Percentiles rank a stretch among this genome's conserved stretches.
Conservation (phyloP, 2,329 filamentous ascomycete species). For the Pseudocercospora ulei region DNA sequence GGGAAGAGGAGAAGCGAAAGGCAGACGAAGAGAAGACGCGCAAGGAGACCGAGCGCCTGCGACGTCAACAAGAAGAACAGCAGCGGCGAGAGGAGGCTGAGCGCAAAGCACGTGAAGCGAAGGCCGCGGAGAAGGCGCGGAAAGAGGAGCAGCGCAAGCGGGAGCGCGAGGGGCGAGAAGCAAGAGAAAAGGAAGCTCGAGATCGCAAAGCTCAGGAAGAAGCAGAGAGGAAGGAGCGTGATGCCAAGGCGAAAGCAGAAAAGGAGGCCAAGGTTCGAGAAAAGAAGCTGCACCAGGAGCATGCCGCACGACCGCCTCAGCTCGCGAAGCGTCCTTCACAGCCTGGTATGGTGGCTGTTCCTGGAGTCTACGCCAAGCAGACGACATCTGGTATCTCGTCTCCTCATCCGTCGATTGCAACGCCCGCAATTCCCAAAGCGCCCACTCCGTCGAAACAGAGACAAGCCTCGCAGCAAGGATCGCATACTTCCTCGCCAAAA, state of each 20-base stretch:
- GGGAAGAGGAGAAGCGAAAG: conserved; percentile 78
- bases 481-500: conserved; percentile 58
- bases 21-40: conserved; percentile 78
- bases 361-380: conserved; percentile 47
- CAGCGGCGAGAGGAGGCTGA: conserved; percentile 78
- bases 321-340: conserved; percentile 52
- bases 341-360: conserved; percentile 47
- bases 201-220: conserved; percentile 55
- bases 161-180: conserved; percentile 53
- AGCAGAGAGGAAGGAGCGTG: conserved; percentile 52
- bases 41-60: conserved; percentile 76
- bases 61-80: conserved; percentile 69
- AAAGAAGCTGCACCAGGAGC: conserved; percentile 38
- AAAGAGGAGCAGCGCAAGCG: conserved; percentile 64
- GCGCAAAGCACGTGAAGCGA: conserved; percentile 68
- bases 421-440: conserved; percentile 71
- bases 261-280: conserved; percentile 35
- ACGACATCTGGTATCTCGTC: conserved; percentile 54
- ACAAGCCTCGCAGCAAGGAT: conserved; percentile 69
- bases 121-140: conserved; percentile 71
- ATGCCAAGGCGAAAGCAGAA: conserved; percentile 44
- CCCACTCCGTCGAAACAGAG: conserved; percentile 68
- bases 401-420: conserved; percentile 68
- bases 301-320: conserved; percentile 33
- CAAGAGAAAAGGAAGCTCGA: conserved; percentile 63